Conservation (phyloP, 495 filamentous ascomycete species). For the Daldinia vernicosa region DNA sequence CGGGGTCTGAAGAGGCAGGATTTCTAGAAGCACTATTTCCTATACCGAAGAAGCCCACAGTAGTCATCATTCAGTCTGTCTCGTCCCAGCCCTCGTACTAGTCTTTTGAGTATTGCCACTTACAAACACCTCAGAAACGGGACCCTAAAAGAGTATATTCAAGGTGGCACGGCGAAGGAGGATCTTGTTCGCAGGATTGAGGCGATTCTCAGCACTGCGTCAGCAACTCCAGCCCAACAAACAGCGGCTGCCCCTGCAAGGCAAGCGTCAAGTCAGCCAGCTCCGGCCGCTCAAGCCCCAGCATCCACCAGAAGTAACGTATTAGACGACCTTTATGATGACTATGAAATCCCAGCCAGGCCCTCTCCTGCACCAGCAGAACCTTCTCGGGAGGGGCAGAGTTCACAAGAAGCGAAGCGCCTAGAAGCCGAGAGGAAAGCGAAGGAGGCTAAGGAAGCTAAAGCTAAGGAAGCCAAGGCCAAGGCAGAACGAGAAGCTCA, state of each 20-base stretch:
- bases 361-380: constrained; percentile 10
- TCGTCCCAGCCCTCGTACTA: neutral
- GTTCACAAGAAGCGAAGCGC: constrained; percentile 43
- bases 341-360: constrained; percentile 27
- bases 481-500: constrained; percentile 50
- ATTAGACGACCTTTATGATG: constrained; percentile 34
- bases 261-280: constrained; percentile 12
- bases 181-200: constrained; percentile 64
- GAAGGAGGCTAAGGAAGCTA: constrained; percentile 46
- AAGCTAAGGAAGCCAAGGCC: constrained; percentile 47
- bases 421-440: constrained; percentile 44
- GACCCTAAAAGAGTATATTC: constrained; percentile 71
- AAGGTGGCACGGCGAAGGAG: constrained; percentile 64
- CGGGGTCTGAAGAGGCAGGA: constrained; percentile 78
- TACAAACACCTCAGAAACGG: constrained; percentile 59
- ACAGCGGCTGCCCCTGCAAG: constrained; percentile 14
- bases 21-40: constrained; percentile 85
- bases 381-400: constrained; percentile 4
- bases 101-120: neutral
- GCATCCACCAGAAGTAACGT: constrained; percentile 14
- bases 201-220: constrained; percentile 45
- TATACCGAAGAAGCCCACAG: constrained; percentile 72
- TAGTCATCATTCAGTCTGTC: constrained; percentile 78
- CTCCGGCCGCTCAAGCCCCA: constrained; percentile 26
- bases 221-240: constrained; percentile 22